Conservation (phyloP, 306 rosid genomes). For the Pterocarpus macrocarpus region DNA sequence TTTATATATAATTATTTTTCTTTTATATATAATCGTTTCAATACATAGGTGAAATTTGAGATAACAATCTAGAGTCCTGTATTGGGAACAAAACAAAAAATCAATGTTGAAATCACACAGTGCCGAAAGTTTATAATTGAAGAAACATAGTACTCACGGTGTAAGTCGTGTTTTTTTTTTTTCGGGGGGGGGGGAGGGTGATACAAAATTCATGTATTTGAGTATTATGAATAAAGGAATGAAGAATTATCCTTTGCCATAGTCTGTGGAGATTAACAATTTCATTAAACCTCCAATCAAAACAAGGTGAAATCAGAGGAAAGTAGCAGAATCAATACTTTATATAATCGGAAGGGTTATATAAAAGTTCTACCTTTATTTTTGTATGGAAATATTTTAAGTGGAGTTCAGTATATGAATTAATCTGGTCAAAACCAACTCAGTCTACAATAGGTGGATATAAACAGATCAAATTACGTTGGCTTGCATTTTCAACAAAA, state of each 20-base stretch:
- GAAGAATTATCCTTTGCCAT: background rate
- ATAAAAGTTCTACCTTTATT: too few relatives aligned
- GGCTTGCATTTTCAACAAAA: too few relatives aligned
- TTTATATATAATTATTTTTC: conserved; percentile 7
- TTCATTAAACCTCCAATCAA: background rate
- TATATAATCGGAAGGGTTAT: too few relatives aligned
- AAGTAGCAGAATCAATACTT: too few relatives aligned
- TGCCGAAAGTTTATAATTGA: background rate
- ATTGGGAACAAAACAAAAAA: conserved; percentile 5
- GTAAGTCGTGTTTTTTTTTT: background rate
- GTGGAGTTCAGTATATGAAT: too few relatives aligned
- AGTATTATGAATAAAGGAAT: background rate
- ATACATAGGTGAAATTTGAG: background rate
- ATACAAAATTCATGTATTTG: background rate
- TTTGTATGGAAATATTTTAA: too few relatives aligned
- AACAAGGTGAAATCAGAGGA: background rate
- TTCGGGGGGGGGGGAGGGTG: too few relatives aligned
- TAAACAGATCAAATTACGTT: too few relatives aligned
- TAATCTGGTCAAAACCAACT: too few relatives aligned
- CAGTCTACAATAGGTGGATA: too few relatives aligned
- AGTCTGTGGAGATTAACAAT: background rate
- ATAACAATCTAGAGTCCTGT: conserved; percentile 16
- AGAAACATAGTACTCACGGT: background rate
- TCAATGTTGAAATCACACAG: conserved; percentile 19
- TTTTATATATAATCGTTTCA: background rate